Conservation (phyloP, 441 rosid species). For the Raphanus hybrid region DNA sequence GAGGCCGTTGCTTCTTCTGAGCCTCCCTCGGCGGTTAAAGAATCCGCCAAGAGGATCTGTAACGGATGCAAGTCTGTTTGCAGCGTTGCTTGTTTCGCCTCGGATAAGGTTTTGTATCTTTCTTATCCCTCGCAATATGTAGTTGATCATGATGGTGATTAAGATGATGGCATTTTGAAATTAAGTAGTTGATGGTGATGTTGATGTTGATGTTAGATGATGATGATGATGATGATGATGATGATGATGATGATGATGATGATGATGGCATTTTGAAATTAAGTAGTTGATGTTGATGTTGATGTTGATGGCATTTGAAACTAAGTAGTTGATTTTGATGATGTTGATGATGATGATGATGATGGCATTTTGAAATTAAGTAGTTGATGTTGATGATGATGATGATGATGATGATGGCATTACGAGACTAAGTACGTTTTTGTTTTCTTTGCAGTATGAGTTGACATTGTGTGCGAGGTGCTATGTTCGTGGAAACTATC, state of each 20-base stretch:
- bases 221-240: too few species aligned
- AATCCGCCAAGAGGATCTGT: constrained; percentile 62
- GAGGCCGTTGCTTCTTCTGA: constrained; percentile 51
- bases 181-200: too few species aligned
- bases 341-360: not conserved
- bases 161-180: too few species aligned
- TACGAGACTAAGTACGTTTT: not conserved
- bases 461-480: constrained; percentile 95
- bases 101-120: constrained; percentile 65
- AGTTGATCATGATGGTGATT: too few species aligned
- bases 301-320: not conserved
- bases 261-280: not conserved
- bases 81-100: constrained; percentile 84
- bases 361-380: not conserved
- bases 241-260: too few species aligned
- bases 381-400: not conserved
- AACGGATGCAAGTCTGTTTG: constrained; percentile 83
- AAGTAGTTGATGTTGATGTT: not conserved
- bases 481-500: constrained; percentile 88
- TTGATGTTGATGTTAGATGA: too few species aligned
- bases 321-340: not conserved
- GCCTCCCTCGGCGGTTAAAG: constrained; percentile 46
- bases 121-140: not conserved
- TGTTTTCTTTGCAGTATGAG: constrained; percentile 60
- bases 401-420: not conserved